These are phyloP conservation scores for Volvox reticuliferus DNA, from an alignment of 139 green algal genomes.

Conservation along the genomic window DNA sequence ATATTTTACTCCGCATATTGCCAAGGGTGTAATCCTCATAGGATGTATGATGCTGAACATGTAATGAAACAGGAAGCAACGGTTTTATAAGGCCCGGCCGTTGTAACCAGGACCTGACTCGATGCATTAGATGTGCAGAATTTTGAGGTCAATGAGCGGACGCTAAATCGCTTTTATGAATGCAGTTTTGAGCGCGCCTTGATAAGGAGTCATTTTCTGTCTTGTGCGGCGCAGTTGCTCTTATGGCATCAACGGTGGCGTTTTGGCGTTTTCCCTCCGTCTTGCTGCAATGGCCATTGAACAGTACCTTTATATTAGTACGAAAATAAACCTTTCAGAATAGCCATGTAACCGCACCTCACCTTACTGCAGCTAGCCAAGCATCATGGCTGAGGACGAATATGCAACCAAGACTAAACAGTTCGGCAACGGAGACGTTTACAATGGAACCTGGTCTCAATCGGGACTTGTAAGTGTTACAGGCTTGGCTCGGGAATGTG, in stretches of 20 bases:
- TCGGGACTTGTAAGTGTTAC: neutral
- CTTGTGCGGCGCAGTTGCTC: too few relatives aligned
- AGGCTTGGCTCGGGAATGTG: too few relatives aligned
- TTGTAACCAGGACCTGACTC: too few relatives aligned
- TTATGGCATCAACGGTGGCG: too few relatives aligned
- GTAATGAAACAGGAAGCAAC: too few relatives aligned
- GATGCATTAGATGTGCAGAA: too few relatives aligned
- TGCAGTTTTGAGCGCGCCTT: too few relatives aligned
- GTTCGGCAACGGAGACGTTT: slow-evolving; percentile 6
- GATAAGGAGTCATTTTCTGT: too few relatives aligned
- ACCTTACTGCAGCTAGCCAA: neutral
- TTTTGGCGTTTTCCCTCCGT: neutral
- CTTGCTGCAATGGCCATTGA: neutral
- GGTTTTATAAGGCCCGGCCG: too few relatives aligned
- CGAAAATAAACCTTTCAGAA: neutral
- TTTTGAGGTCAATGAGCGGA: too few relatives aligned
- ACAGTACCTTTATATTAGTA: neutral
- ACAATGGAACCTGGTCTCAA: slow-evolving; percentile 16
- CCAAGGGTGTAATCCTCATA: neutral
- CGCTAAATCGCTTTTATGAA: too few relatives aligned
- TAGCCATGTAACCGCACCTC: neutral
- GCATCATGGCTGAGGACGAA: slow-evolving; percentile 4
- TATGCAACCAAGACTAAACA: neutral
- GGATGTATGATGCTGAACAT: neutral
- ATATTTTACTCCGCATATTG: neutral